Base-by-base conservation (phyloP, 2,329 filamentous ascomycete species). In the Aspergillus ochraceus region DNA sequence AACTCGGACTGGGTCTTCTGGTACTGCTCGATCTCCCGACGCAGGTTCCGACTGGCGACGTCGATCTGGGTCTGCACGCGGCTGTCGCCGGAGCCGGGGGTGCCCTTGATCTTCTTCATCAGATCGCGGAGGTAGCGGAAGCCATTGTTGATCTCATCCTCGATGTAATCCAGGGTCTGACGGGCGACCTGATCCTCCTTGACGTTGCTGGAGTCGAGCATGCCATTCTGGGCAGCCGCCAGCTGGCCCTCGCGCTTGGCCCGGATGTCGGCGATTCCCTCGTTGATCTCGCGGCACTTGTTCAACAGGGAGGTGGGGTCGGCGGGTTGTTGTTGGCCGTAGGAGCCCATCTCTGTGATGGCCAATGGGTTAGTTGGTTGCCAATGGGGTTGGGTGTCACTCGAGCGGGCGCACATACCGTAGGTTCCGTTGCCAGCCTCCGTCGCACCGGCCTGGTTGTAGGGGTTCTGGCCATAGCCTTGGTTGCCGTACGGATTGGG, bases 301-400 rank as follows among this genome's bases (percentile, higher is more conserved):
- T 96, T 91, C 61, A 97, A 84, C 66, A 96, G 90, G 58, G 86
- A 86, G 73, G 91, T 92, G 49, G 90, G 87, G 74, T 92, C 86
- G 67, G 77, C 71, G 39, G 65, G 61, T 39, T 66, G 62, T 42
- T 70, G 70, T 46, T 69, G 55, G 54, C 63, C 66, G 66, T 77
- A 66, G 20, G 71, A 68, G 59, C 66, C 67, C 79, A 82, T 82
- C 75, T 78, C 80, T 79, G 65, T 75, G 70, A 5, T 24, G 56
- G 42, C 26, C 29, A n/a, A 45, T 4, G 9, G 3, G 50, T 63
- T 51, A 65, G 59, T 39, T 10, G 5, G 8, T 39, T 39, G 6
- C 14, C 22, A 22, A 30, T 12, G 36, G 29, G 6, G 30, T 52
- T 54, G 49, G 49, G 30, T 22, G 20, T n/a, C 30, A 29, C 49